phyloP scores from a whole-genome alignment of 176 grass and related monocot species.

The Raddia guianensis region DNA sequence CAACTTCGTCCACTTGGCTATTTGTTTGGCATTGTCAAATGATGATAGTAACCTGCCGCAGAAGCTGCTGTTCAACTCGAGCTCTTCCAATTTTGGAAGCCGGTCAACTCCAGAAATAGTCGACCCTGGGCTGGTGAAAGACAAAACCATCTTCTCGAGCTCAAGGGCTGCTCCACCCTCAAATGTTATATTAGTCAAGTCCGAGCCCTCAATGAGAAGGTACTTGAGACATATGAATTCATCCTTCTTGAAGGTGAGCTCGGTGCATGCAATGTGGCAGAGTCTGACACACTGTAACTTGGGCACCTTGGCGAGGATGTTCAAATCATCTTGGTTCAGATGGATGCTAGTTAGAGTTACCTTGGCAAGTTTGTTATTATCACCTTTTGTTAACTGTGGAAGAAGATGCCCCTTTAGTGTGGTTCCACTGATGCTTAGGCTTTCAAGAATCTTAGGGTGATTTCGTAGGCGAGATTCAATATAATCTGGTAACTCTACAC shows the following conservation, averaged over 20 bases:
- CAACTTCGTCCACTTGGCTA: too few relatives aligned
- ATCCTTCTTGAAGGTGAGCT: background rate
- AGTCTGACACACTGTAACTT: too few relatives aligned
- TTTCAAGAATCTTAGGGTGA: constrained; percentile 30
- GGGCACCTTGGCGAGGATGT: background rate
- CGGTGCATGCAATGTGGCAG: too few relatives aligned
- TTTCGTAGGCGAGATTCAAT: background rate
- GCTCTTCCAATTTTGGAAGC: too few relatives aligned
- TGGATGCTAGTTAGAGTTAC: constrained; percentile 3
- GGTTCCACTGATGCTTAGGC: constrained; percentile 25
- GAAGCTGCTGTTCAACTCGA: too few relatives aligned
- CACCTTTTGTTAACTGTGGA: background rate
- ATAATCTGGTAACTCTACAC: background rate
- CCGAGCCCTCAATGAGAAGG: background rate
- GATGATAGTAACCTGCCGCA: too few relatives aligned
- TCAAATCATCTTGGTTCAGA: background rate
- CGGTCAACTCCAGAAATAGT: too few relatives aligned
- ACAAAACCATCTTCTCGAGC: constrained; percentile 3
- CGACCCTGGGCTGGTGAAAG: background rate
- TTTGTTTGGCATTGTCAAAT: too few relatives aligned
- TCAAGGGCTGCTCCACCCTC: background rate
- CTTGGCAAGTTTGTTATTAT: constrained; percentile 7
- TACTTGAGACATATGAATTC: background rate
- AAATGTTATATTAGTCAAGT: background rate
- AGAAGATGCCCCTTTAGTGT: constrained; percentile 6